Percentiles rank a stretch among this genome's conserved stretches.
Evolutionary conservation across 1,284 basidiomycete species (phyloP).

Genomic region (Porodaedalea pini): DNA sequence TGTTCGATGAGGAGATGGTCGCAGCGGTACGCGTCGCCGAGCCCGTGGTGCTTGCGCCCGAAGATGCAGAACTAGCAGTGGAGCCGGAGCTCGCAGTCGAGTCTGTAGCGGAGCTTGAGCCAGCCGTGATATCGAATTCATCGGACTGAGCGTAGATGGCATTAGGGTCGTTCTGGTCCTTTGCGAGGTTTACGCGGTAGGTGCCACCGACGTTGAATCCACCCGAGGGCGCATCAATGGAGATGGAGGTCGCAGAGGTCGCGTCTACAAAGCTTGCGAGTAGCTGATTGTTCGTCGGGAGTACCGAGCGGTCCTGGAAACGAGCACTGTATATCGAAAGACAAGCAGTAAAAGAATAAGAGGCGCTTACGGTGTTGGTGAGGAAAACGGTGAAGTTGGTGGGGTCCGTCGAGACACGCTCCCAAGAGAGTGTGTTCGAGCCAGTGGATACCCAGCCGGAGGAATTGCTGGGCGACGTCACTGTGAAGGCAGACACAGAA

Average conservation of each 20-base stretch:
- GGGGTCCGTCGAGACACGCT: constrained; percentile 59
- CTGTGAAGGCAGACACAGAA: constrained; percentile 56
- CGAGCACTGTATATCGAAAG: constrained; percentile 1
- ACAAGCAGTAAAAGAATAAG: background rate
- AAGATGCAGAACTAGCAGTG: constrained; percentile 20
- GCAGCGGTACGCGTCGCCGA: constrained; percentile 22
- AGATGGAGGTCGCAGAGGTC: constrained; percentile 29
- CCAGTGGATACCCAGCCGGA: constrained; percentile 59
- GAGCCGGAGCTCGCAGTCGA: constrained; percentile 16
- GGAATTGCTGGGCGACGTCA: constrained; percentile 48
- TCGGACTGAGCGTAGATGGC: constrained; percentile 61
- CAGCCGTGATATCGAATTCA: constrained; percentile 32
- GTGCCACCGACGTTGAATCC: constrained; percentile 53
- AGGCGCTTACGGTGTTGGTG: constrained; percentile 54
- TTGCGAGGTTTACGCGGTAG: constrained; percentile 71
- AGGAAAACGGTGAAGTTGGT: constrained; percentile 67
- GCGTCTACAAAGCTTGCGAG: constrained; percentile 51
- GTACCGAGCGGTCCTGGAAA: constrained; percentile 29
- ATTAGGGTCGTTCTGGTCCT: constrained; percentile 40
- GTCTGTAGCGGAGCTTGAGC: constrained; percentile 3
- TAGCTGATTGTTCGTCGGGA: constrained; percentile 36
- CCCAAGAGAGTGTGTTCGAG: constrained; percentile 60
- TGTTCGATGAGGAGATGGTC: constrained; percentile 24
- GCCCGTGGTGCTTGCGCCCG: constrained; percentile 18
- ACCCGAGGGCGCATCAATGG: constrained; percentile 48